phyloP scores from a whole-genome alignment of 164 flowering plant species.

The Umbilicus rupestris region DNA sequence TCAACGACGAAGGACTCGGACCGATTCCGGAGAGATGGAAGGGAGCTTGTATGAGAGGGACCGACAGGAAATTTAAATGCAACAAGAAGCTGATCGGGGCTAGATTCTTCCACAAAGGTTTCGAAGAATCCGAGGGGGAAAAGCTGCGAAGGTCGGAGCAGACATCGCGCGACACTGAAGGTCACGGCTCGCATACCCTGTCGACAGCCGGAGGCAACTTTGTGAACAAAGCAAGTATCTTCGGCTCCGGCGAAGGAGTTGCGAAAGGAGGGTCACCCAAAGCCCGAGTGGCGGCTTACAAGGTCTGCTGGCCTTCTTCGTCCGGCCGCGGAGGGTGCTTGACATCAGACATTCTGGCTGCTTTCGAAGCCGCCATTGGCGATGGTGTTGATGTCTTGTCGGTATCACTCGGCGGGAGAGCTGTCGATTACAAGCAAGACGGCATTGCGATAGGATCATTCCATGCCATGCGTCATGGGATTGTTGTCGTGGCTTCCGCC shows the following conservation, averaged over 20 bases:
- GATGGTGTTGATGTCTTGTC: constrained; percentile 21
- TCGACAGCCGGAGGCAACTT: constrained; percentile 43
- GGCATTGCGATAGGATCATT: constrained; percentile 18
- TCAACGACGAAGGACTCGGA: constrained; percentile 47
- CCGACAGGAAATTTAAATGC: not conserved
- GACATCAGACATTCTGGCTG: constrained; percentile 10
- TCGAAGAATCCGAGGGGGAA: no score
- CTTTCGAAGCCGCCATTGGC: constrained; percentile 14
- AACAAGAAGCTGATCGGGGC: constrained; percentile 43
- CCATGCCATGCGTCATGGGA: constrained; percentile 18
- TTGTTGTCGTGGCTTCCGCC: constrained; percentile 17
- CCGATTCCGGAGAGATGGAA: constrained; percentile 64
- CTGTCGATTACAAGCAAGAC: not conserved
- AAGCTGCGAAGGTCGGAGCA: no score
- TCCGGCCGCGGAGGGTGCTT: not conserved
- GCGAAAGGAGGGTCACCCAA: constrained; percentile 42
- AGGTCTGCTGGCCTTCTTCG: constrained; percentile 3
- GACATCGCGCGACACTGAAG: constrained; percentile 27
- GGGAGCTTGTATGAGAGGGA: constrained; percentile 39
- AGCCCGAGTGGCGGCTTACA: constrained; percentile 42
- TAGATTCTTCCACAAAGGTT: constrained; percentile 28
- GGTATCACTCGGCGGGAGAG: constrained; percentile 6
- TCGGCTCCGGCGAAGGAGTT: constrained; percentile 28
- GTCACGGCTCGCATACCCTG: constrained; percentile 44
- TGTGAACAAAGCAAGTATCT: constrained; percentile 24